Evolutionary conservation across 495 filamentous ascomycete genomes (phyloP).

Genomic region (Tricharina praecox): DNA sequence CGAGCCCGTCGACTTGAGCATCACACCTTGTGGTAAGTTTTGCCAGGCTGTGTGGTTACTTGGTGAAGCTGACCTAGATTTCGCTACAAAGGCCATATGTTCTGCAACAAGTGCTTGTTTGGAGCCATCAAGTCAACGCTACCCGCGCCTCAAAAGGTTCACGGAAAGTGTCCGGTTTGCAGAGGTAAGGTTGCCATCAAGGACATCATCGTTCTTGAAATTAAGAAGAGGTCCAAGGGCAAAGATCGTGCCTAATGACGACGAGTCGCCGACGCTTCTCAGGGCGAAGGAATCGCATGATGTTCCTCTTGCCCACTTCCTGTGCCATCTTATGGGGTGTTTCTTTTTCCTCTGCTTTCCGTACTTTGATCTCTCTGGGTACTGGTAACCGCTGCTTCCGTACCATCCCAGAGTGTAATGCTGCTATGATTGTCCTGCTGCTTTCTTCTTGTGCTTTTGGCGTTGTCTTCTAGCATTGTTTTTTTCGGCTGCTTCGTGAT

Average conservation of each 20-base stretch:
- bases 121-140: conserved; percentile 48
- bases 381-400: too few relatives aligned
- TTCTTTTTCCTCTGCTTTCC: too few relatives aligned
- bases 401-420: too few relatives aligned
- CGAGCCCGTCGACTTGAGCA: conserved; percentile 47
- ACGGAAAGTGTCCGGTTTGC: conserved; percentile 22
- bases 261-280: too few relatives aligned
- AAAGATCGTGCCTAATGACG: background rate
- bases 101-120: conserved; percentile 68
- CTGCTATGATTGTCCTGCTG: too few relatives aligned
- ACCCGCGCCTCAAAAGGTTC: conserved; percentile 19
- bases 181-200: conserved; percentile 23
- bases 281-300: too few relatives aligned
- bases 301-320: too few relatives aligned
- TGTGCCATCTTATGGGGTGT: too few relatives aligned
- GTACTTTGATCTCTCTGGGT: too few relatives aligned
- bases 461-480: background rate
- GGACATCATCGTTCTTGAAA: conserved; percentile 23
- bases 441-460: background rate
- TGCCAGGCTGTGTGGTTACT: background rate
- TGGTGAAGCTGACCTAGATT: background rate
- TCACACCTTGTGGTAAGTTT: conserved; percentile 65
- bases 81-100: conserved; percentile 55
- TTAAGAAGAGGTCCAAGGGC: conserved; percentile 10
- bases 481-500: background rate